phyloP scores from a whole-genome alignment of 225 moss, liverwort and hornwort species.

The Physcomitrellopsis africana region DNA sequence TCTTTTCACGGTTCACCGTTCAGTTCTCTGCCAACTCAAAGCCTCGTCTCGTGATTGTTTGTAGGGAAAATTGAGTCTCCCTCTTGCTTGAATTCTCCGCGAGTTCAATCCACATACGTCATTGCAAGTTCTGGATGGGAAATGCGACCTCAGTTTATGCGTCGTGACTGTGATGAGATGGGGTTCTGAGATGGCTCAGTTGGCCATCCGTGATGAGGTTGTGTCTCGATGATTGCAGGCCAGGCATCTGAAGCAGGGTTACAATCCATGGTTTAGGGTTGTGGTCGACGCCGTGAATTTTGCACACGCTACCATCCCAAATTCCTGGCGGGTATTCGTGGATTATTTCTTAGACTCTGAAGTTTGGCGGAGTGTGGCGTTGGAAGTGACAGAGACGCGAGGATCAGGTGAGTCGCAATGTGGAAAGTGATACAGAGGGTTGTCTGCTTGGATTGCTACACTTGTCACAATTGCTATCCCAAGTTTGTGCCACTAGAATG shows the following conservation, averaged over 20 bases:
- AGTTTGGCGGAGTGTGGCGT: constrained; percentile 15
- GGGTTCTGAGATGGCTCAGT: no score
- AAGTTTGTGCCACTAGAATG: neutral
- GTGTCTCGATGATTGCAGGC: neutral
- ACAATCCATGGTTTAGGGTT: neutral
- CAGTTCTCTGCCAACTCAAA: neutral
- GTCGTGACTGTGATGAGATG: no score
- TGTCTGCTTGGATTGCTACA: neutral
- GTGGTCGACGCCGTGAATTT: neutral
- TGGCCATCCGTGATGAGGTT: no score
- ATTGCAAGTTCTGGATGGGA: neutral
- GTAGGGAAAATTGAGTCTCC: no score
- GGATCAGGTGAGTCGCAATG: neutral
- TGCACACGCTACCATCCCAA: neutral
- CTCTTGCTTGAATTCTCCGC: neutral
- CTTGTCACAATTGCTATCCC: neutral
- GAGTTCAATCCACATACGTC: neutral
- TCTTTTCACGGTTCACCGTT: neutral
- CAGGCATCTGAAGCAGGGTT: neutral
- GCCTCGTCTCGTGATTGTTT: neutral
- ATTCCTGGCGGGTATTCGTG: neutral
- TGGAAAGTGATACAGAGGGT: neutral
- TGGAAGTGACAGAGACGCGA: neutral
- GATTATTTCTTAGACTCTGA: neutral
- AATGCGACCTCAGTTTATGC: neutral